Conservation (phyloP, 805 yeast species). For the Hanseniaspora lachancei region DNA sequence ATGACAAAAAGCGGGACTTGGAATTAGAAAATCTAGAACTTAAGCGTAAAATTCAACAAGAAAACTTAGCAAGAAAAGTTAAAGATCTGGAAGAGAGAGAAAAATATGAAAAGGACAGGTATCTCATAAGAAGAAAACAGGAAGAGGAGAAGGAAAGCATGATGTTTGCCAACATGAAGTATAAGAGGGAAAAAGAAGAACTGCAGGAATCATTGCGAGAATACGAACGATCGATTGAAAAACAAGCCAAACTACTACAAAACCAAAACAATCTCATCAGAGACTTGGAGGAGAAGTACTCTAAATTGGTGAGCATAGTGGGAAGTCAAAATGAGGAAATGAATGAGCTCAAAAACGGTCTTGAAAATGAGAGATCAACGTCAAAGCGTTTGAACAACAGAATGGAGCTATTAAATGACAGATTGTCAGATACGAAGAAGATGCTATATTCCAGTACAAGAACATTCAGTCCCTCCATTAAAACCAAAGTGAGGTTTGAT, state of each 20-base stretch:
- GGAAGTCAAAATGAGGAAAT: slow-evolving; percentile 6
- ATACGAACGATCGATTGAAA: slow-evolving; percentile 3
- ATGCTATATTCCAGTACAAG: not conserved
- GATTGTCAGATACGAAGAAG: slow-evolving; percentile 3
- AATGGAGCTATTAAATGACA: slow-evolving; percentile 4
- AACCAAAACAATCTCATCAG: not conserved
- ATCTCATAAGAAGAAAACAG: not conserved
- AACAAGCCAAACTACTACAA: not conserved
- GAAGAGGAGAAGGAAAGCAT: not conserved
- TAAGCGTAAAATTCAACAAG: not conserved
- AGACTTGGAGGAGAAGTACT: slow-evolving; percentile 4
- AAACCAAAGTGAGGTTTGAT: slow-evolving; percentile 5
- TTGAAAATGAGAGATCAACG: not conserved
- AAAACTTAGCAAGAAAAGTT: not conserved
- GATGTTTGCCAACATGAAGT: not conserved
- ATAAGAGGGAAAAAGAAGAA: not conserved
- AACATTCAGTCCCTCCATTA: not conserved
- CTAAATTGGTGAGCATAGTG: not conserved
- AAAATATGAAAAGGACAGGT: not conserved
- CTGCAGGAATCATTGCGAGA: not conserved
- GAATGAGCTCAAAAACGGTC: not conserved
- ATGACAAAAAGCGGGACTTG: not conserved
- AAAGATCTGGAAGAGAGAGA: not conserved
- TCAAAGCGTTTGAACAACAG: slow-evolving; percentile 1
- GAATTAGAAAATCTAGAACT: slow-evolving; percentile 5